These are phyloP conservation scores for Chrysoporthe cubensis DNA, from an alignment of 2,329 filamentous ascomycete species.

Conservation along the genomic window DNA sequence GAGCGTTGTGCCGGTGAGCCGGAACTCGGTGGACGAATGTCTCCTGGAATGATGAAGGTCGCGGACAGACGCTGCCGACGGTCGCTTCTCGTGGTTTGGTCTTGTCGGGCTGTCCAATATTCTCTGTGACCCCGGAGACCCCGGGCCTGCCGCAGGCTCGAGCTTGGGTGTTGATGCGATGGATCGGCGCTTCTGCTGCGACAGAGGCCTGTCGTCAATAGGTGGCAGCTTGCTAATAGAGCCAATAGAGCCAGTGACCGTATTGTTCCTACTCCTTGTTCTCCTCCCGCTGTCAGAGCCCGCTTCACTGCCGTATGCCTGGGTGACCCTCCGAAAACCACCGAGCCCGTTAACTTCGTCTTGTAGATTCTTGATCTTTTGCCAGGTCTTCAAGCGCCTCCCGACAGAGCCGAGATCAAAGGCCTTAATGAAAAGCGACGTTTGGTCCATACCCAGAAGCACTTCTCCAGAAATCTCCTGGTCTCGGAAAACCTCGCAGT, in stretches of 20 bases:
- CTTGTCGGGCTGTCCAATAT: constrained; percentile 53
- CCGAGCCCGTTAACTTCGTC: constrained; percentile 73
- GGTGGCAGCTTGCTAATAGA: constrained; percentile 47
- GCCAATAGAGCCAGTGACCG: constrained; percentile 53
- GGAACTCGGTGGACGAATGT: constrained; percentile 84
- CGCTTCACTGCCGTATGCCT: constrained; percentile 61
- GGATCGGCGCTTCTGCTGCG: constrained; percentile 54
- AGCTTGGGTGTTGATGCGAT: constrained; percentile 54
- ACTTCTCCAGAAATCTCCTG: constrained; percentile 97
- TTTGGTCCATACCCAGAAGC: constrained; percentile 91
- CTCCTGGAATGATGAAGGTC: constrained; percentile 83
- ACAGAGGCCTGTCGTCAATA: constrained; percentile 50
- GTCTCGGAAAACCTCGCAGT: constrained; percentile 92
- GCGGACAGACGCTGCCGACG: constrained; percentile 81
- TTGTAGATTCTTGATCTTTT: constrained; percentile 90
- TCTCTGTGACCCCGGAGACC: constrained; percentile 45
- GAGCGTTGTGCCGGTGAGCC: constrained; percentile 45
- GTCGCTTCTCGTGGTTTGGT: constrained; percentile 54
- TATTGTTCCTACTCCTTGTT: constrained; percentile 60
- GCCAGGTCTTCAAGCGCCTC: constrained; percentile 89
- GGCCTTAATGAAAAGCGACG: constrained; percentile 91
- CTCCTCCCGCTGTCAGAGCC: constrained; percentile 58
- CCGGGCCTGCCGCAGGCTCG: constrained; percentile 44
- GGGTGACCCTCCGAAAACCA: constrained; percentile 55
- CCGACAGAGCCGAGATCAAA: constrained; percentile 93